Evolutionary conservation across 192 early-diverging fungal species (phyloP), one percentile per base, ranked within the genome.

Genomic region (Backusella australiensis): DNA sequence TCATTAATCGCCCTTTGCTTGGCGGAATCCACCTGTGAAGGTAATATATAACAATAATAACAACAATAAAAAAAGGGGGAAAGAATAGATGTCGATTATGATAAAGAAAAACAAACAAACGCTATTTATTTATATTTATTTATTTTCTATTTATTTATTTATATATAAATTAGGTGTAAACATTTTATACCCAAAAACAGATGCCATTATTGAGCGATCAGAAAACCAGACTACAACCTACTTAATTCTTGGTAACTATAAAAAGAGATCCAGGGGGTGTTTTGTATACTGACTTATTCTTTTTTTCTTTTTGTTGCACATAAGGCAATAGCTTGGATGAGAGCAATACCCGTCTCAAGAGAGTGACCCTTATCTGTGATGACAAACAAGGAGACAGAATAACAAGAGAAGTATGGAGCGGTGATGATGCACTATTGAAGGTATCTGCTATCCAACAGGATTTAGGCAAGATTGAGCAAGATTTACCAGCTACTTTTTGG

Each of bases 161-260:
- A 34, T 32, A 21, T 36, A 39, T 41, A 69, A 21, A 69, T 38
- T 74, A 74, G 72, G 72, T 29, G 15, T 74, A 19, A 56, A 74
- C 39, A 63, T 74, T 17, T 63, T 74, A 56, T 74, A 74, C 53
- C 72, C 72, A 63, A 74, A 39, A 34, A 56, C 72, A 21, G 53
- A 38, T 65, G 23, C 72, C 12, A 38, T 65, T 19, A 63, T 74
- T 38, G 36, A 74, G 17, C 72, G 34, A 35, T 63, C 49, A 36
- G 72, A 73, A 59, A 35, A 73, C 17, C 52, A 73, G 34, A 36
- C 53, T 26, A 65, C 53, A 26, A 69, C 35, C 5, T 74, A 74
- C 38, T 56, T 74, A 39, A 74, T 74, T 23, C 35, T 74, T 39
- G 72, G 72, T 74, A 74, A 74, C n/a, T 39, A 41, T 70, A 63